Evolutionary conservation across 2,329 filamentous ascomycete species (phyloP), one percentile per base, ranked within the genome.

Genomic region (Huntiella omanensis): DNA sequence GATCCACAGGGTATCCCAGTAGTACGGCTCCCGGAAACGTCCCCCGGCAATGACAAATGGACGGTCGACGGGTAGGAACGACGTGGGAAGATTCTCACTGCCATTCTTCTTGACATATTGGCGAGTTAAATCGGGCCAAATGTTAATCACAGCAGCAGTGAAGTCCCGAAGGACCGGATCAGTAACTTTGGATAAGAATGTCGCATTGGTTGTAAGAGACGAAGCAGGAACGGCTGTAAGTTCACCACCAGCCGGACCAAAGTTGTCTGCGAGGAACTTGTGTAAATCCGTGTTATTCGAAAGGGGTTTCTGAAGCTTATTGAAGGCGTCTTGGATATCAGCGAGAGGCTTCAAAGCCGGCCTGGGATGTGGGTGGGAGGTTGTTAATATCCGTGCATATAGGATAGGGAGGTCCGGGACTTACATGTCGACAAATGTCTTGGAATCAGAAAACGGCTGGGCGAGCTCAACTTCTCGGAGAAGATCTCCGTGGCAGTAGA

Each of bases 1-100:
- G 42, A 80, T 77, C 75, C 74, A 80, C 61, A 71, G 80, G 32
- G 73, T 76, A 57, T 81, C 76, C 77, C 77, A 81, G 58, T 81
- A 81, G 56, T 81, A 82, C 1, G 74, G 69, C 58, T 82, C 77
- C 33, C 77, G 66, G 63, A 82, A 82, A 28, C 77, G 73, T n/a
- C 77, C 77, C 10, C 77, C 77, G 3, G 77, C 76, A 12, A 82
- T 69, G n/a, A 82, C 75, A 54, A 82, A 81, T 3, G 75, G 77
- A 48, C 73, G 70, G 54, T 77, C 78, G 49, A 81, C 56, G 5
- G 75, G 73, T 47, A 81, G 72, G 59, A 77, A 80, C 56, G 75
- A 80, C 53, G 69, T 68, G 33, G 75, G 73, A 51, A 76, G 81
- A 33, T 66, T 66, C 6, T 65, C 62, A 62, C 76, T 80, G 53